Evolutionary conservation across 2,329 filamentous ascomycete species (phyloP).

Genomic region (Dothidotthia symphoricarpi): DNA sequence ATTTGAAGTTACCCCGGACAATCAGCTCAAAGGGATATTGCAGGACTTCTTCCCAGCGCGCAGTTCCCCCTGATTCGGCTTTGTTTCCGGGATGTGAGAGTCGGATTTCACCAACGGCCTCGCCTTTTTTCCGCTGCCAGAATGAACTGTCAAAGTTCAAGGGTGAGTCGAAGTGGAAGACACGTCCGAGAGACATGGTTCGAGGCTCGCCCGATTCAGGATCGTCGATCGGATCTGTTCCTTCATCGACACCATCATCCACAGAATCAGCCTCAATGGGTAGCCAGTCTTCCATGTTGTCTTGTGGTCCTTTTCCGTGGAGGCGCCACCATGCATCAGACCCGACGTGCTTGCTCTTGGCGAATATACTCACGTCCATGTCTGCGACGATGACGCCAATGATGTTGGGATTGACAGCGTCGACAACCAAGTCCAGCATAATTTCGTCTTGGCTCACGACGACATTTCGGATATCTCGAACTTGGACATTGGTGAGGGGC

Average conservation of each 20-base stretch:
- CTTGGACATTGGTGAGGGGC: constrained; percentile 73
- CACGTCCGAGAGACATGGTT: constrained; percentile 88
- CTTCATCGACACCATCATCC: constrained; percentile 47
- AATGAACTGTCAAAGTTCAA: constrained; percentile 88
- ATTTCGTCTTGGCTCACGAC: constrained; percentile 91
- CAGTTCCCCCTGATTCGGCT: constrained; percentile 75
- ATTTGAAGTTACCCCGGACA: constrained; percentile 85
- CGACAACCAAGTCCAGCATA: constrained; percentile 87
- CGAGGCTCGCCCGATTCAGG: constrained; percentile 61
- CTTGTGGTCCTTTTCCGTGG: constrained; percentile 26
- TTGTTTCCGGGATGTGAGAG: constrained; percentile 81
- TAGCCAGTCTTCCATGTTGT: constrained; percentile 29
- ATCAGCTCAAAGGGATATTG: constrained; percentile 93
- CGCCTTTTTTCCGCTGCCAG: constrained; percentile 69
- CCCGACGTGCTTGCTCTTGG: constrained; percentile 88
- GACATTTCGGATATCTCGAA: constrained; percentile 82
- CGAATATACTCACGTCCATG: constrained; percentile 89
- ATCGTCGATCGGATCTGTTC: constrained; percentile 64
- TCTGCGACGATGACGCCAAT: constrained; percentile 82
- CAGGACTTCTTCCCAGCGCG: constrained; percentile 86
- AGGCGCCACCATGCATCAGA: constrained; percentile 49
- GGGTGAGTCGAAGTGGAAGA: constrained; percentile 82
- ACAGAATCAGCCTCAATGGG: constrained; percentile 17
- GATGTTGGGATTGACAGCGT: constrained; percentile 88
- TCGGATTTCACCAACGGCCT: constrained; percentile 79